These are phyloP conservation scores for Acer yangbiense DNA, from an alignment of 345 rosid genomes.

Conservation along the genomic window DNA sequence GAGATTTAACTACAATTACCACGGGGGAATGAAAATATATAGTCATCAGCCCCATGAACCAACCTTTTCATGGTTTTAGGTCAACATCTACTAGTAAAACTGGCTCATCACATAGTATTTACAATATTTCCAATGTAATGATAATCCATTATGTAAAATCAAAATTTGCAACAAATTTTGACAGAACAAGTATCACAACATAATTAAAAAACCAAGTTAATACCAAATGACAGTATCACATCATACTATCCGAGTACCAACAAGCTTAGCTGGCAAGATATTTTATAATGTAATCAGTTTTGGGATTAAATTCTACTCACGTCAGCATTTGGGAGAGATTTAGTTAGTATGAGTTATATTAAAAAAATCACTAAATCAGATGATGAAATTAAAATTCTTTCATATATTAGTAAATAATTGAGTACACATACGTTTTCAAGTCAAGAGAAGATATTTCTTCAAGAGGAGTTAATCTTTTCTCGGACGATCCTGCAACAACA, in stretches of 20 bases:
- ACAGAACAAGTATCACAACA: conserved; percentile 1
- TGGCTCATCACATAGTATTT: background rate
- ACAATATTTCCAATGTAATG: background rate
- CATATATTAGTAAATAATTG: background rate
- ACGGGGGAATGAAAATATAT: background rate
- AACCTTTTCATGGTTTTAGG: conserved; percentile 1
- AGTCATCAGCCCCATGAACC: background rate
- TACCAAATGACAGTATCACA: background rate
- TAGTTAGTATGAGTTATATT: background rate
- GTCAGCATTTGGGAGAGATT: background rate
- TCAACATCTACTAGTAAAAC: background rate
- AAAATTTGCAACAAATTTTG: background rate
- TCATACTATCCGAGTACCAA: no score
- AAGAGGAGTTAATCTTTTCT: conserved; percentile 55
- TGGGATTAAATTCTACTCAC: background rate
- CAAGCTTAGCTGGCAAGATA: background rate
- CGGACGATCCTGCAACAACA: conserved; percentile 58
- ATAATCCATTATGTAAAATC: background rate
- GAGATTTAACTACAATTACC: background rate
- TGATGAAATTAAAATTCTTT: background rate
- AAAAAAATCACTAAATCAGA: background rate
- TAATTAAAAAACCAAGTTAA: background rate
- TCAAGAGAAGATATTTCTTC: conserved; percentile 68
- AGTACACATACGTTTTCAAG: conserved; percentile 69
- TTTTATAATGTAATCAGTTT: background rate